Conservation (phyloP, 495 filamentous ascomycete genomes). For the Parathielavia appendiculata region DNA sequence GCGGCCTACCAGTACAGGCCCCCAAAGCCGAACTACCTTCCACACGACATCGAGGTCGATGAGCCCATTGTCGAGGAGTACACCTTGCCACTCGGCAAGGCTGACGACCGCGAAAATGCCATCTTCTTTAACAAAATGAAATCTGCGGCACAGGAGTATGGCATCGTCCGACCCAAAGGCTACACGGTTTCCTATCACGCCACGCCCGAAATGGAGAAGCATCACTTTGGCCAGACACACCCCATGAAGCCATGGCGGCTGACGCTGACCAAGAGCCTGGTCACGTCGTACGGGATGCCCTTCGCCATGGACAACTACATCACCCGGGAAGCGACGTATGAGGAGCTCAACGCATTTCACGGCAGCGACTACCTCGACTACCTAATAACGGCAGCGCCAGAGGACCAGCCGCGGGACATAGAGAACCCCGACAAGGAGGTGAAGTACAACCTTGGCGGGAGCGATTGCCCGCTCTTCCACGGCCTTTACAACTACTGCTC, state of each 20-base stretch:
- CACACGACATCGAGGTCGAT: conserved; percentile 41
- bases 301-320: conserved; percentile 91
- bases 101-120: conserved; percentile 53
- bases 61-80: conserved; percentile 67
- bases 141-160: conserved; percentile 62
- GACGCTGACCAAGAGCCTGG: conserved; percentile 88
- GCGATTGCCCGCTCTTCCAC: conserved; percentile 95
- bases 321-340: conserved; percentile 72
- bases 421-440: conserved; percentile 46
- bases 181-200: conserved; percentile 94
- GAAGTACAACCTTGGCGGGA: conserved; percentile 77
- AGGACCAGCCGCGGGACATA: conserved; percentile 46
- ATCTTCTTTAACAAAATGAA: conserved; percentile 60
- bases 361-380: conserved; percentile 86
- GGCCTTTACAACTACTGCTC: conserved; percentile 93
- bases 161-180: conserved; percentile 71
- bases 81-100: conserved; percentile 48
- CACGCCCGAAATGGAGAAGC: conserved; percentile 89
- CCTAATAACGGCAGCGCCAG: conserved; percentile 52
- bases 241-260: conserved; percentile 99
- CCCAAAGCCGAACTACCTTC: conserved; percentile 48
- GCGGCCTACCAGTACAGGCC: conserved; percentile 33
- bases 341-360: conserved; percentile 87
- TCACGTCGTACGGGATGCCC: conserved; percentile 91
- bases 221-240: conserved; percentile 91